Conservation (phyloP, 176 grass and related monocot species). For the Pontederia paniculata region DNA sequence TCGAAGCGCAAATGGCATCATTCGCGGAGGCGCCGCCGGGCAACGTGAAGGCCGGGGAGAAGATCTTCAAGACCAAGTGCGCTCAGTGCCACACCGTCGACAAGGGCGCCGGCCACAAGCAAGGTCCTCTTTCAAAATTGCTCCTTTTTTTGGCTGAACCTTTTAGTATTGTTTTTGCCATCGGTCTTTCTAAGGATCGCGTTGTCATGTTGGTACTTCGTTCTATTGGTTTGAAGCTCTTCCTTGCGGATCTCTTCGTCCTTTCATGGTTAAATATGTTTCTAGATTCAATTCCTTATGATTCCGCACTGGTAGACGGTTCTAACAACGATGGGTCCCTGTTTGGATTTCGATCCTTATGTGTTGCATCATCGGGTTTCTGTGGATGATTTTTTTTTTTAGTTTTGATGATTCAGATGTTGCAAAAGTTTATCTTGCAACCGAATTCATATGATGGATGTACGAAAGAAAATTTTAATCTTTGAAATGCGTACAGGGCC, state of each 20-base stretch:
- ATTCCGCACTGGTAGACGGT: too few species aligned
- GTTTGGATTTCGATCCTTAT: too few species aligned
- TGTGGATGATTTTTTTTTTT: too few species aligned
- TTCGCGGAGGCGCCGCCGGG: conserved; percentile 60
- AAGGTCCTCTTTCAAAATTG: conserved; percentile 23
- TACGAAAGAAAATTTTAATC: neutral
- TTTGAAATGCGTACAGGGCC: neutral
- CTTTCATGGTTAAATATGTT: too few species aligned
- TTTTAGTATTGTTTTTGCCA: neutral
- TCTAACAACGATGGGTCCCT: too few species aligned
- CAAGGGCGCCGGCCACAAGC: conserved; percentile 72
- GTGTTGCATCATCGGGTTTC: too few species aligned
- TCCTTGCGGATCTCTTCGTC: too few species aligned
- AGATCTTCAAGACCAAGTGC: conserved; percentile 97
- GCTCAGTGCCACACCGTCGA: conserved; percentile 96
- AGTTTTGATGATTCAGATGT: neutral
- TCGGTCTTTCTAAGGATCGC: neutral
- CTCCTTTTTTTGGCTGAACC: neutral
- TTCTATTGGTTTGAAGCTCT: too few species aligned
- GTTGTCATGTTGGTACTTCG: neutral
- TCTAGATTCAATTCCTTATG: too few species aligned
- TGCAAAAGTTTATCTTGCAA: neutral
- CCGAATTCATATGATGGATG: neutral
- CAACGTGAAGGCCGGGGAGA: conserved; percentile 48
- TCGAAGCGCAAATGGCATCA: conserved; percentile 38